Conservation (phyloP, 2,329 filamentous ascomycete genomes). For the Capronia epimyces region DNA sequence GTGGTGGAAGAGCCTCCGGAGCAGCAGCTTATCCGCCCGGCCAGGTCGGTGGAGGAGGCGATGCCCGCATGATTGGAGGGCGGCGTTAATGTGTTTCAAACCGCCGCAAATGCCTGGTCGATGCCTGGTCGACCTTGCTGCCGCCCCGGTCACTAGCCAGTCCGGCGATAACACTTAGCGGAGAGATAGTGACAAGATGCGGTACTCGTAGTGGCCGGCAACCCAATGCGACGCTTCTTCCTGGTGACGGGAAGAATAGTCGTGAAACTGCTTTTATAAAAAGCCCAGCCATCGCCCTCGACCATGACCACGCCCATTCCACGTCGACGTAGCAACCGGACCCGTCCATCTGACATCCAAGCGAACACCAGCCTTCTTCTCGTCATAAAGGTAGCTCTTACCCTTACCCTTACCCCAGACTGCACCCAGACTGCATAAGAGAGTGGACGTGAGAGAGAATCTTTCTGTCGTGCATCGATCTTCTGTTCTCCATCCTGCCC, state of each 20-base stretch:
- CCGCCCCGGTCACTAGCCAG: background rate
- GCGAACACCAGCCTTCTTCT: background rate
- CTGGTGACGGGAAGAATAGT: background rate
- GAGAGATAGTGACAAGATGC: slow-evolving; percentile 2
- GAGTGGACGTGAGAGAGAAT: background rate
- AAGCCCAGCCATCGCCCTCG: background rate
- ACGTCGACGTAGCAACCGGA: slow-evolving; percentile 3
- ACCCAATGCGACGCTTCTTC: too few species aligned
- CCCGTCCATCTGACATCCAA: background rate
- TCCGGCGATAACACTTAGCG: background rate
- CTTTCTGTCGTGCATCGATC: slow-evolving; percentile 4
- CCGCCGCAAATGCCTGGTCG: slow-evolving; percentile 10
- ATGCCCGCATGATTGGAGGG: slow-evolving; percentile 17
- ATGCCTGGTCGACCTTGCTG: slow-evolving; percentile 2
- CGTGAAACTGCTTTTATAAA: background rate
- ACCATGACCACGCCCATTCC: background rate
- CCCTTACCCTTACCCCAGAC: background rate
- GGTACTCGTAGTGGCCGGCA: background rate
- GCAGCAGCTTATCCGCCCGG: background rate
- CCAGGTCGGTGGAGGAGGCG: slow-evolving; percentile 17
- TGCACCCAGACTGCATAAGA: too few species aligned
- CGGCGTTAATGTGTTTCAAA: slow-evolving; percentile 26
- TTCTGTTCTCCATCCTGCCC: slow-evolving; percentile 6
- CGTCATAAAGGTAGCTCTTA: slow-evolving; percentile 9
- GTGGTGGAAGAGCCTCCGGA: background rate